phyloP scores from a whole-genome alignment of 139 green algal species.

The Chlamydomonas eustigma region DNA sequence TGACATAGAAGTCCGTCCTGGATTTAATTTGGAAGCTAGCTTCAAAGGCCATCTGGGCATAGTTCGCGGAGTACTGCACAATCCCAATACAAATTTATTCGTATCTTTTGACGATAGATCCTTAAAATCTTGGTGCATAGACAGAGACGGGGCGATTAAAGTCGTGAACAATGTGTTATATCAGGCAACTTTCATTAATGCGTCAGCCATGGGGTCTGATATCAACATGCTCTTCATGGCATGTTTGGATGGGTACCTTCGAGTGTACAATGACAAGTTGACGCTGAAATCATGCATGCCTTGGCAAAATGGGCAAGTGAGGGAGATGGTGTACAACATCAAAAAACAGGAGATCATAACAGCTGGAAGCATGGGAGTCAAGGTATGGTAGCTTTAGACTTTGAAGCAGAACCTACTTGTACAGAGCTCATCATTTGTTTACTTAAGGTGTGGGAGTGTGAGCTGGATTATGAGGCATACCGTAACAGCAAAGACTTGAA shows the following conservation, averaged over 20 bases:
- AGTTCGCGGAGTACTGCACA: constrained; percentile 22
- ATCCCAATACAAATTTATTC: constrained; percentile 18
- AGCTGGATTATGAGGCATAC: constrained; percentile 42
- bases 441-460: constrained; percentile 33
- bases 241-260: constrained; percentile 38
- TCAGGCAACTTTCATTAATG: constrained; percentile 29
- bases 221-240: constrained; percentile 29
- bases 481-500: constrained; percentile 7
- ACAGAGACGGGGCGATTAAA: constrained; percentile 9
- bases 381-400: background rate
- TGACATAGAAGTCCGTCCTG: constrained; percentile 15
- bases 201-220: constrained; percentile 17
- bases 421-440: background rate
- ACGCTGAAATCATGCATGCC: constrained; percentile 37
- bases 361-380: constrained; percentile 39
- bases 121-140: constrained; percentile 14
- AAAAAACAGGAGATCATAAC: constrained; percentile 33
- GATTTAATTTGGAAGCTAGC: constrained; percentile 37
- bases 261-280: constrained; percentile 36
- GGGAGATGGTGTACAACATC: constrained; percentile 36
- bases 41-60: constrained; percentile 24
- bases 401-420: background rate
- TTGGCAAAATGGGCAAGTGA: constrained; percentile 37
- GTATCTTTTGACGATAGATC: constrained; percentile 32
- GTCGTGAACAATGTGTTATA: constrained; percentile 22